A percentile compares a stretch with the other conserved stretches of the same genome.
These are phyloP conservation scores for Alternaria panax DNA, from an alignment of 2,329 filamentous ascomycete species.

Conservation along the genomic window DNA sequence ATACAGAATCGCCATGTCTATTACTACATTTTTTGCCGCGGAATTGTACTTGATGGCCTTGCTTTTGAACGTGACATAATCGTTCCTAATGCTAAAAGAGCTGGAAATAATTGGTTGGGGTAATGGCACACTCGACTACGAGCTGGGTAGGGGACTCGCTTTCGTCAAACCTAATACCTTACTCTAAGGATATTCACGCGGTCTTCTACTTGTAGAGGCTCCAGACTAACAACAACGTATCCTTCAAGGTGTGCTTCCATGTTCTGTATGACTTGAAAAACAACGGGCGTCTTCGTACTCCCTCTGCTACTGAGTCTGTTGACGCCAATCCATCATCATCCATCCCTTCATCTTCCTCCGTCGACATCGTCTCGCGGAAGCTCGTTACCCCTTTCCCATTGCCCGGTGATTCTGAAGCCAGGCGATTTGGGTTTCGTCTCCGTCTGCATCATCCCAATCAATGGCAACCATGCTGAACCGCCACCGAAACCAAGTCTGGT, in stretches of 20 bases:
- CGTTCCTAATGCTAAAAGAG: neutral
- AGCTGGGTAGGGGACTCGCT: no score
- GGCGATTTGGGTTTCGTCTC: neutral
- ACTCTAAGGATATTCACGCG: no score
- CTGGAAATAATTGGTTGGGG: neutral
- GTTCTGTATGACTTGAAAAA: no score
- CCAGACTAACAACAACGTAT: no score
- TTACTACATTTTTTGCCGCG: neutral
- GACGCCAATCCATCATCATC: neutral
- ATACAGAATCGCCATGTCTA: neutral
- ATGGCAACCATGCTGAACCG: neutral
- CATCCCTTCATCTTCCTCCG: neutral
- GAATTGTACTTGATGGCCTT: neutral
- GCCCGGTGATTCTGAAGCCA: neutral
- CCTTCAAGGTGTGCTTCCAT: no score
- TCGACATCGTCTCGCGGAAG: neutral
- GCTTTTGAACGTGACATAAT: neutral
- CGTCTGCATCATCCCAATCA: neutral
- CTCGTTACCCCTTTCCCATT: neutral
- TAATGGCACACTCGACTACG: neutral
- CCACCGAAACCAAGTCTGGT: constrained; percentile 10
- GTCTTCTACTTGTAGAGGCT: no score
- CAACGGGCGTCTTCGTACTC: no score
- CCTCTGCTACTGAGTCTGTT: neutral
- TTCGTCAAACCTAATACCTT: no score